Evolutionary conservation across 2,329 filamentous ascomycete species (phyloP).

Genomic region (Biscogniauxia sp.): DNA sequence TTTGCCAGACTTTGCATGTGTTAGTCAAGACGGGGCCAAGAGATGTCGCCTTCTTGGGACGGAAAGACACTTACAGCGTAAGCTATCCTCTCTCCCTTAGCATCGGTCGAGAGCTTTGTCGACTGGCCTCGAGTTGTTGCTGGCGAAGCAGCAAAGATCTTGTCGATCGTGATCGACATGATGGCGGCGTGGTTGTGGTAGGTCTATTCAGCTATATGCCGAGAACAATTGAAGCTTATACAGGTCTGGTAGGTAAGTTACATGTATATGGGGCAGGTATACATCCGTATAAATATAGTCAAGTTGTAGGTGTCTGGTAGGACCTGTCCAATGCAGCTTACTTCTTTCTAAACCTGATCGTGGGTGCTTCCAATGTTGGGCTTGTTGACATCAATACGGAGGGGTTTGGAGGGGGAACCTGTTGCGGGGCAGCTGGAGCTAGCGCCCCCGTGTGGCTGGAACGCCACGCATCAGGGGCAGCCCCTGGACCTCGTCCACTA

Average conservation of each 20-base stretch:
- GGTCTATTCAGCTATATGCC: too few species aligned
- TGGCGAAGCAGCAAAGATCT: conserved; percentile 82
- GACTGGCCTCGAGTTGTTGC: conserved; percentile 81
- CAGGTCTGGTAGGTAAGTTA: background rate
- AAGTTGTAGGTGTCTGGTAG: background rate
- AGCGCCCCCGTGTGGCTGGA: conserved; percentile 18
- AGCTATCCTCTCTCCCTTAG: conserved; percentile 86
- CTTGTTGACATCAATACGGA: conserved; percentile 3
- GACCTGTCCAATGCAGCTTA: background rate
- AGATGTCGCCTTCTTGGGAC: background rate
- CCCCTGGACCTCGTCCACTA: too few species aligned
- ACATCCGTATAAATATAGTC: background rate
- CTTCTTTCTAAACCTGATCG: background rate
- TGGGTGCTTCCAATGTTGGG: background rate
- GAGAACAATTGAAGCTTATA: background rate
- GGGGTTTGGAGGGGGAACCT: conserved; percentile 1
- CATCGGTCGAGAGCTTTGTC: conserved; percentile 82
- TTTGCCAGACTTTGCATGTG: conserved; percentile 75
- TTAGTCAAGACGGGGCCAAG: conserved; percentile 13
- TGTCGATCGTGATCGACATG: conserved; percentile 57
- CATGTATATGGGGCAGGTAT: background rate
- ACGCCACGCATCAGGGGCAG: conserved; percentile 17
- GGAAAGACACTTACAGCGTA: conserved; percentile 70
- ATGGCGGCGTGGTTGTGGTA: background rate
- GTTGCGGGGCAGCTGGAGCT: conserved; percentile 5